phyloP scores from a whole-genome alignment of 129 eudicot genomes.

The Tanacetum coccineum region DNA sequence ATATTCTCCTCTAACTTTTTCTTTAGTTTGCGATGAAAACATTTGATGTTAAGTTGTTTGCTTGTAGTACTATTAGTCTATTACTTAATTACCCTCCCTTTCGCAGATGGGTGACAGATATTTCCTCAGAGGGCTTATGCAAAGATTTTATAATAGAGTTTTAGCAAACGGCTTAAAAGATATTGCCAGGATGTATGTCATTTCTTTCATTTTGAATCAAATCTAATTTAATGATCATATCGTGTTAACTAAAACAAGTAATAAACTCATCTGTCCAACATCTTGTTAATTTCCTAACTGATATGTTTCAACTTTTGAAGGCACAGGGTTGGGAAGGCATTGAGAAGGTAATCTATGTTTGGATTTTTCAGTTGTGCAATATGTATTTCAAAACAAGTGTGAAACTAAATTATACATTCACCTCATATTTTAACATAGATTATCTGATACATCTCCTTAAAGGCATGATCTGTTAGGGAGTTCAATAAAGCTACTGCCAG shows the following conservation, averaged over 20 bases:
- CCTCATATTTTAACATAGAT: not conserved
- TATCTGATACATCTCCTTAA: not conserved
- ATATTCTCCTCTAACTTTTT: no score
- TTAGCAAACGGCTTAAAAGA: constrained; percentile 60
- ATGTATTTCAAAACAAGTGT: not conserved
- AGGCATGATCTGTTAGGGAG: constrained; percentile 70
- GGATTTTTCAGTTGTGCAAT: not conserved
- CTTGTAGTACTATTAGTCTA: not conserved
- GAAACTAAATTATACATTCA: not conserved
- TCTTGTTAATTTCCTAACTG: not conserved
- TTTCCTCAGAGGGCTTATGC: constrained; percentile 62
- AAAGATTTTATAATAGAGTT: constrained; percentile 63
- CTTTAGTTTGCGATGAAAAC: no score
- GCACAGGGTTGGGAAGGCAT: constrained; percentile 86
- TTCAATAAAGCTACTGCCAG: constrained; percentile 64
- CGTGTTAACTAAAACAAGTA: not conserved
- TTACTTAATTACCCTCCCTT: not conserved
- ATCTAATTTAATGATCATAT: not conserved
- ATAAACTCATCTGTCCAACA: not conserved
- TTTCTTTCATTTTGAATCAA: constrained; percentile 3
- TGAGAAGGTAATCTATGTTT: constrained; percentile 37
- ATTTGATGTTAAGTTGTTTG: no score
- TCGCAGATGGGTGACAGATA: constrained; percentile 77
- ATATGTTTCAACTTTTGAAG: constrained; percentile 28
- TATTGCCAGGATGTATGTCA: constrained; percentile 65